Percentiles rank a stretch among this genome's conserved stretches.
Evolutionary conservation across 2,329 filamentous ascomycete genomes (phyloP).

Genomic region (Botryosphaeria dothidea): DNA sequence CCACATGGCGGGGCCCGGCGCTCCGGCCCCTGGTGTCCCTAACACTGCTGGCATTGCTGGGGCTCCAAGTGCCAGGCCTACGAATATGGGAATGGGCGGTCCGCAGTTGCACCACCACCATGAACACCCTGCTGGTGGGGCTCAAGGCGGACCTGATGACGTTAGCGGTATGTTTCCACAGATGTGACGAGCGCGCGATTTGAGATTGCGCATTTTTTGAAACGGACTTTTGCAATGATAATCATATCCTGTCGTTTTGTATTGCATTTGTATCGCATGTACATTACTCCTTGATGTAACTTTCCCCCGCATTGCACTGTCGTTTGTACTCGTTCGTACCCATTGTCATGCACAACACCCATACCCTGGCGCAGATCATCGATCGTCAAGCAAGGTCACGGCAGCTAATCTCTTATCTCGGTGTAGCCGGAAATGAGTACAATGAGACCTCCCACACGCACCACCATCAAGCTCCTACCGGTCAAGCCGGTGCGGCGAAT

Average conservation of each 20-base stretch:
- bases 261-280: slow-evolving; percentile 37
- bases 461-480: slow-evolving; percentile 65
- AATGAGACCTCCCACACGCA: slow-evolving; percentile 64
- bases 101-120: slow-evolving; percentile 72
- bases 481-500: slow-evolving; percentile 51
- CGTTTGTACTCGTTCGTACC: slow-evolving; percentile 20
- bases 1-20: slow-evolving; percentile 68
- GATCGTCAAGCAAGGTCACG: slow-evolving; percentile 32
- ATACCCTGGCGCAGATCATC: slow-evolving; percentile 27
- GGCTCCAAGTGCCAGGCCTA: slow-evolving; percentile 62
- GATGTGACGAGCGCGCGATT: slow-evolving; percentile 67
- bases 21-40: slow-evolving; percentile 64
- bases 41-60: slow-evolving; percentile 62
- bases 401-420: slow-evolving; percentile 46
- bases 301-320: slow-evolving; percentile 31
- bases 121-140: slow-evolving; percentile 64
- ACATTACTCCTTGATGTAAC: slow-evolving; percentile 47
- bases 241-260: slow-evolving; percentile 38
- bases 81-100: slow-evolving; percentile 67
- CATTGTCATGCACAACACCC: slow-evolving; percentile 27
- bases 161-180: slow-evolving; percentile 98
- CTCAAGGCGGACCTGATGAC: slow-evolving; percentile 68
- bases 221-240: slow-evolving; percentile 41
- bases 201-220: slow-evolving; percentile 24
- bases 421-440: slow-evolving; percentile 59